phyloP scores from a whole-genome alignment of 169 alveolate species.

The Plasmodium fragile region DNA sequence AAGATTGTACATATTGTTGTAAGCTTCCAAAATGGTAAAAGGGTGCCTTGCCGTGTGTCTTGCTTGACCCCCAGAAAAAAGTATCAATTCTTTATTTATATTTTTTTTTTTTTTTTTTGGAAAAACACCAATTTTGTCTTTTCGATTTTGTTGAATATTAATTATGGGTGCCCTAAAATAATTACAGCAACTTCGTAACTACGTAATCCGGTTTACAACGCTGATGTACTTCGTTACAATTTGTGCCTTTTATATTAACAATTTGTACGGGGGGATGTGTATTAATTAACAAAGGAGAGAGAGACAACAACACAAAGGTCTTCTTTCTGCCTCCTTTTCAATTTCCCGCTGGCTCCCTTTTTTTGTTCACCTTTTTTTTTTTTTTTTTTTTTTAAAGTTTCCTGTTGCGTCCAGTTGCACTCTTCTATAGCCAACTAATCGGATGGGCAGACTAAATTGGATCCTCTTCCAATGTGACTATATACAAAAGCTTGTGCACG shows the following conservation, averaged over 20 bases:
- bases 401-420: neutral
- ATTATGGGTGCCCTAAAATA: neutral
- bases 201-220: neutral
- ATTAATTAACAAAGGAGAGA: neutral
- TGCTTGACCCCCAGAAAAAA: neutral
- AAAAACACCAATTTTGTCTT: neutral
- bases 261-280: neutral
- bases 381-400: slow-evolving; percentile 1
- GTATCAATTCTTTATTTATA: neutral
- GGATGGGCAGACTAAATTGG: neutral
- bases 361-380: neutral
- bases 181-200: neutral
- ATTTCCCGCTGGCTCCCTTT: neutral
- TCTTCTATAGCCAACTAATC: slow-evolving; percentile 11
- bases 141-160: neutral
- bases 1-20: neutral
- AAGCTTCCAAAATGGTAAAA: neutral
- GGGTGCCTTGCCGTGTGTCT: neutral
- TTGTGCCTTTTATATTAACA: neutral
- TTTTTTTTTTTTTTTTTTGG: no score
- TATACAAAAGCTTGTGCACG: neutral
- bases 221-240: neutral
- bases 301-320: neutral
- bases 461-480: slow-evolving; percentile 21
- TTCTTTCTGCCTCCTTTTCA: neutral